Conservation (phyloP, 2,329 filamentous ascomycete genomes). For the Neofusicoccum sp. region DNA sequence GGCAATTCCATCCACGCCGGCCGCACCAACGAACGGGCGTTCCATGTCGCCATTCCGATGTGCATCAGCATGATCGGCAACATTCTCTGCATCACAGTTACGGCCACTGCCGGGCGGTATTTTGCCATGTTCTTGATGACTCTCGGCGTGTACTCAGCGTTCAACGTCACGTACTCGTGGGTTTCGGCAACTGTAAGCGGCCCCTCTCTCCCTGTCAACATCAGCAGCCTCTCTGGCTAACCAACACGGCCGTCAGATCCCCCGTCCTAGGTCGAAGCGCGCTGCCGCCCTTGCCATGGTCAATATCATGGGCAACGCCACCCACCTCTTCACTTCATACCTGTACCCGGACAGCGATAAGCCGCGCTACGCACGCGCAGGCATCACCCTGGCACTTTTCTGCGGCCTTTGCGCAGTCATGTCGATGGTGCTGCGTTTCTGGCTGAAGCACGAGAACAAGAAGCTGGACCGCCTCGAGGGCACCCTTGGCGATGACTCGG, state of each 20-base stretch:
- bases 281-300: constrained; percentile 19
- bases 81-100: constrained; percentile 55
- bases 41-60: constrained; percentile 43
- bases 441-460: constrained; percentile 10
- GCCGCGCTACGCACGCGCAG: constrained; percentile 1
- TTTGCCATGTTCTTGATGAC: constrained; percentile 23
- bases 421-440: background rate
- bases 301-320: constrained; percentile 18
- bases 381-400: background rate
- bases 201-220: background rate
- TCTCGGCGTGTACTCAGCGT: constrained; percentile 28
- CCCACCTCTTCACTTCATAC: background rate
- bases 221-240: constrained; percentile 24
- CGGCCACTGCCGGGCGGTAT: constrained; percentile 44
- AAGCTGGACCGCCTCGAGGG: constrained; percentile 1
- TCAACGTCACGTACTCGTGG: constrained; percentile 40
- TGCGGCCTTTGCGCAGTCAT: background rate
- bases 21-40: constrained; percentile 44
- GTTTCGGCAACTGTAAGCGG: constrained; percentile 24
- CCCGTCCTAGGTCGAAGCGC: constrained; percentile 26
- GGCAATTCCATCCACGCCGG: constrained; percentile 45
- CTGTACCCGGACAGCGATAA: constrained; percentile 3
- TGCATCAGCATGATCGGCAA: constrained; percentile 52
- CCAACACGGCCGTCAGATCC: constrained; percentile 26
- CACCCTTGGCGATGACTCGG: background rate